Evolutionary conservation across 140 eudicot species (phyloP), one percentile per base, ranked within the genome.

Genomic region (Oenanthe javanica): DNA sequence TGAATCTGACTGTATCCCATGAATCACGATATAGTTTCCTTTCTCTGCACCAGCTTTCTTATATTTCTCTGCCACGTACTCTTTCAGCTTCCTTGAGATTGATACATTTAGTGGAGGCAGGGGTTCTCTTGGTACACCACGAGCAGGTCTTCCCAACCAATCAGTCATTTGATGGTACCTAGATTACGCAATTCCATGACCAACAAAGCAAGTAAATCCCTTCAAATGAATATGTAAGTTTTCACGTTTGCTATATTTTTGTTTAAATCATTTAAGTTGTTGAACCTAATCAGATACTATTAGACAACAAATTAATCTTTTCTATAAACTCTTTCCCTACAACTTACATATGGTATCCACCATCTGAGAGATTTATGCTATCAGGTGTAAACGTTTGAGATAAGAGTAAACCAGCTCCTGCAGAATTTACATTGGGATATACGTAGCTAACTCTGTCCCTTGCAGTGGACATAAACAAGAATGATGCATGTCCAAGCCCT

Each of bases 111-210:
- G 90, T 18, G 97, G 98, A 21, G 97, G 92, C 78, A 94, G 82
- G 9, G 67, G 77, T 51, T 94, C 97, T 81, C 90, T 85, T 3
- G 97, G 98, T 21, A 94, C 97, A 27, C 77, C 85, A 23, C 89
- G 84, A 71, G 82, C 87, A 48, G 98, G 98, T 82, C 94, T 87
- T 51, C 89, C 98, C 79, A 94, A 83, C 96, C 96, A 94, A 18
- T 94, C 91, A 4, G 89, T 82, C 98, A 94, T 94, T 81, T 94
- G 92, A 67, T 87, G 87, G 81, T 94, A 94, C 98, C 98, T 93
- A 79, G 50, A 52, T 45, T 19, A 73, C 45, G 5, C 54, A 79
- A 79, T 51, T 73, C 54, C 38, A 46, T 8, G 46, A 54, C n/a
- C 5, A 42, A 66, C 9, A 19, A 27, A 4, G 19, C 79, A 69